Conservation (phyloP, 2,329 filamentous ascomycete genomes). For the Apiospora pterosperma region DNA sequence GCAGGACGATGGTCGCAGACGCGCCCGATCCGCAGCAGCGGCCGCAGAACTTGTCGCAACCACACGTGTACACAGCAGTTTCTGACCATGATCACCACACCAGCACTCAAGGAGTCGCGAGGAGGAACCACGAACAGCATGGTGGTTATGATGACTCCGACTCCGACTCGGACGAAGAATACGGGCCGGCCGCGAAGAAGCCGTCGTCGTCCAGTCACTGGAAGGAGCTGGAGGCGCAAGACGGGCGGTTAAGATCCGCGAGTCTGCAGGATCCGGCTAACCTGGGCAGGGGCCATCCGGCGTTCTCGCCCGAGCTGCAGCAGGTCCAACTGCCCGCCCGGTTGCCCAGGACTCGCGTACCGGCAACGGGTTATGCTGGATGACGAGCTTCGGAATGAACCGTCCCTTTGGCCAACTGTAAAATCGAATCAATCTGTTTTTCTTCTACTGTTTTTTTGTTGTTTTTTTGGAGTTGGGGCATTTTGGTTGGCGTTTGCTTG, state of each 20-base stretch:
- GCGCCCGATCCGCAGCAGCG: background rate
- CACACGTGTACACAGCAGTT: background rate
- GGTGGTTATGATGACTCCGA: slow-evolving; percentile 9
- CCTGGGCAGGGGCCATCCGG: slow-evolving; percentile 21
- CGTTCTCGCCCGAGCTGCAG: slow-evolving; percentile 15
- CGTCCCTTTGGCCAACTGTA: no score
- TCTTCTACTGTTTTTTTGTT: no score
- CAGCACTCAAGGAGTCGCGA: background rate
- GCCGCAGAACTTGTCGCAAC: background rate
- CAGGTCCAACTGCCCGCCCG: background rate
- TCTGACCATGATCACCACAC: background rate
- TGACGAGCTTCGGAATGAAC: background rate
- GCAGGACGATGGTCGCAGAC: background rate
- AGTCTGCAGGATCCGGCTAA: slow-evolving; percentile 9
- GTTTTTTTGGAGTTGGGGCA: background rate
- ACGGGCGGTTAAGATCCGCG: slow-evolving; percentile 24
- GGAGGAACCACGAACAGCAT: background rate
- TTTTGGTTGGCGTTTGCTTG: background rate
- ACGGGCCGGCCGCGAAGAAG: slow-evolving; percentile 5
- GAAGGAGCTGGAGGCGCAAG: slow-evolving; percentile 37
- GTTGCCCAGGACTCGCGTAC: background rate
- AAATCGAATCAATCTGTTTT: background rate
- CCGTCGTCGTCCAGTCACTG: slow-evolving; percentile 22
- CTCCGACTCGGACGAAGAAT: slow-evolving; percentile 8
- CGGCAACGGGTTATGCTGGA: background rate